Evolutionary conservation across 139 green algal genomes (phyloP).

Genomic region (Chlorella vulgaris): DNA sequence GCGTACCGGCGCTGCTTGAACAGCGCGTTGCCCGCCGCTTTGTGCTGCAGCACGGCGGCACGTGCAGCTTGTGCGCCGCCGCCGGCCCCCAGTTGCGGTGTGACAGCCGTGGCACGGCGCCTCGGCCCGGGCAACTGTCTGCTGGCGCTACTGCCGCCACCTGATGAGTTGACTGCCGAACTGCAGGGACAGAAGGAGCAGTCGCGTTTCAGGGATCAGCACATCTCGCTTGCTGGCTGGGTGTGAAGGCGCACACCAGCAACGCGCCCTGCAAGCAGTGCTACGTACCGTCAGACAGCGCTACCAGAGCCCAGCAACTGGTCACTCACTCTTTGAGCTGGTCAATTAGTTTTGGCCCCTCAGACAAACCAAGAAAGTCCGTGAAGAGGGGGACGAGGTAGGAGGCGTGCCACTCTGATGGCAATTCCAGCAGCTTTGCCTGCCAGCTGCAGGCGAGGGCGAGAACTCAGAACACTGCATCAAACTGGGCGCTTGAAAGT

Average conservation of each 20-base stretch:
- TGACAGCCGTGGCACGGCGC: not conserved
- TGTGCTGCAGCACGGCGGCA: not conserved
- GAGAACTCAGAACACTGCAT: too few relatives aligned
- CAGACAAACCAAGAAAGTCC: not conserved
- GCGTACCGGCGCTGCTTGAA: not conserved
- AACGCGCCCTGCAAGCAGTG: not conserved
- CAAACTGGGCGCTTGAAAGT: too few relatives aligned
- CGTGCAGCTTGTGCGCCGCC: not conserved
- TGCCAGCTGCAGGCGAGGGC: slow-evolving; percentile 30
- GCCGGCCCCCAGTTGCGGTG: not conserved
- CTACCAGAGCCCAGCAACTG: too few relatives aligned
- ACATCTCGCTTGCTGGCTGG: not conserved
- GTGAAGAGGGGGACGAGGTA: slow-evolving; percentile 2
- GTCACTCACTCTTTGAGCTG: not conserved
- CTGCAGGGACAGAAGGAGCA: too few relatives aligned
- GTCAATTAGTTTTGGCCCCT: too few relatives aligned
- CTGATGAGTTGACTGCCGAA: too few relatives aligned
- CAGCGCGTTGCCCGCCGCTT: not conserved
- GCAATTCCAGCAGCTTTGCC: not conserved
- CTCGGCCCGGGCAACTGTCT: too few relatives aligned
- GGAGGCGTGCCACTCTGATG: slow-evolving; percentile 9
- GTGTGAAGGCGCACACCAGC: not conserved
- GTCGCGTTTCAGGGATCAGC: not conserved
- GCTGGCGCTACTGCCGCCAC: too few relatives aligned
- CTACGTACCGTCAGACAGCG: too few relatives aligned